Base-by-base conservation (phyloP, 2,329 filamentous ascomycete species). In the Pseudovirgaria hyperparasitica region DNA sequence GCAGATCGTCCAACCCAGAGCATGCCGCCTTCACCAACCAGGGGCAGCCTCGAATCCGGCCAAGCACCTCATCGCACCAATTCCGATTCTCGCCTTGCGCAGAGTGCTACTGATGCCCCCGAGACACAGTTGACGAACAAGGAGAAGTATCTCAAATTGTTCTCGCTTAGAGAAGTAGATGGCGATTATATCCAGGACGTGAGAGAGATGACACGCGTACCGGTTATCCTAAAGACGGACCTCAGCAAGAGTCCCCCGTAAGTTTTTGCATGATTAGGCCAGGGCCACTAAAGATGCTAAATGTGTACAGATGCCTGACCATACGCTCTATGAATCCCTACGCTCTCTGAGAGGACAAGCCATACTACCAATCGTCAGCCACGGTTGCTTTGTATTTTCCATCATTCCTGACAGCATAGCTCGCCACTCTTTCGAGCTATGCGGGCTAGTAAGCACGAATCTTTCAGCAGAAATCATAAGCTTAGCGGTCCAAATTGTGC, bases 181-280 rank as follows among this genome's bases (percentile, higher is more conserved):
- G 87, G 87, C 39, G 82, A 96, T 44, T 92, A 92, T 63, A 94
- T 98, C 48, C 90, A 98, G 60, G 90, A 98, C 55, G 85, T 98
- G 40, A 86, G 77, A 31, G 90, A 98, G 66, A 94, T 98, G 86
- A 87, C 84, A 22, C 72, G 87, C 42, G 81, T 98, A 35, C 90
- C 90, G n/a, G 81, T 98, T 41, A 92, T 98, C 53, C 63, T 98
- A 48, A 96, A 93, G 76, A 96, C 90, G 39, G 90, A 98, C 62
- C 71, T 98, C 47, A 82, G 70, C 62, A 98, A 98, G 81, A 96
- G 87, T 63, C 90, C 90, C 61, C 90, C 90, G 86, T 98, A 80
- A 76, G 90, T 87, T 36, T 7, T 31, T 26, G 27, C 23, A 24
- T 19, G 24, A 6, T 29, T 5, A 16, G 21, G 12, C 28, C 16